Evolutionary conservation across 2,329 filamentous ascomycete genomes (phyloP).

Genomic region (Stachybotrys echinatus): DNA sequence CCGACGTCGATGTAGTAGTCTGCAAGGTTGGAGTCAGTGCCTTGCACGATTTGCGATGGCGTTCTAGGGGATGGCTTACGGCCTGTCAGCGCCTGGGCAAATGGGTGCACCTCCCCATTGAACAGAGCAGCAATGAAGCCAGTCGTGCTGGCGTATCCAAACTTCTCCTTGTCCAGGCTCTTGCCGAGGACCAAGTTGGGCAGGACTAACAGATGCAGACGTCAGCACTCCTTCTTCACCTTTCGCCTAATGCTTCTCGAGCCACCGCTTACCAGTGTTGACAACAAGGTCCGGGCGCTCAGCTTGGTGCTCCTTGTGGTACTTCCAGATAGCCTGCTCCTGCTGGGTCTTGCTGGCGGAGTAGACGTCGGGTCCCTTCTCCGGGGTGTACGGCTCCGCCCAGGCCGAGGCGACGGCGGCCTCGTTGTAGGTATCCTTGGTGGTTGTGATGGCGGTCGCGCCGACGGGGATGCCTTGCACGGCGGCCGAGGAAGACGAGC

Average conservation of each 20-base stretch:
- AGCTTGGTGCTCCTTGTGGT: conserved; percentile 12
- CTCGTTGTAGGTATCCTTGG: conserved; percentile 26
- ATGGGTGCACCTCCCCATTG: conserved; percentile 8
- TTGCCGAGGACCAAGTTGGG: conserved; percentile 15
- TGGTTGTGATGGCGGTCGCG: conserved; percentile 1
- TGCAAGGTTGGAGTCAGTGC: background rate
- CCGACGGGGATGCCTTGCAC: background rate
- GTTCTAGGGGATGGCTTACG: conserved; percentile 1
- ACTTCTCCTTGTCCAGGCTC: conserved; percentile 9
- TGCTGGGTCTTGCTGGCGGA: conserved; percentile 26
- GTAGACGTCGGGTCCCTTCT: conserved; percentile 20
- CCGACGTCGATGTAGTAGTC: conserved; percentile 13
- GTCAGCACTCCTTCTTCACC: no score
- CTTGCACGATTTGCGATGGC: background rate
- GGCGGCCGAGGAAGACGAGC: conserved; percentile 24
- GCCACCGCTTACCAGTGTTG: conserved; percentile 10
- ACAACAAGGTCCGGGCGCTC: conserved; percentile 14
- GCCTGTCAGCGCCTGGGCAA: background rate
- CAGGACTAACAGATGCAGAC: no score
- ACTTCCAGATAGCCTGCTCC: conserved; percentile 30
- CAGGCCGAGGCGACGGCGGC: conserved; percentile 24
- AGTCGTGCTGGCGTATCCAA: conserved; percentile 12
- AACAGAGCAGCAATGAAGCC: conserved; percentile 12
- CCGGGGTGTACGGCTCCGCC: conserved; percentile 21
- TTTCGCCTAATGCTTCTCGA: no score